Conservation (phyloP, 2,329 filamentous ascomycete genomes). For the Amauroascus verrucosus region DNA sequence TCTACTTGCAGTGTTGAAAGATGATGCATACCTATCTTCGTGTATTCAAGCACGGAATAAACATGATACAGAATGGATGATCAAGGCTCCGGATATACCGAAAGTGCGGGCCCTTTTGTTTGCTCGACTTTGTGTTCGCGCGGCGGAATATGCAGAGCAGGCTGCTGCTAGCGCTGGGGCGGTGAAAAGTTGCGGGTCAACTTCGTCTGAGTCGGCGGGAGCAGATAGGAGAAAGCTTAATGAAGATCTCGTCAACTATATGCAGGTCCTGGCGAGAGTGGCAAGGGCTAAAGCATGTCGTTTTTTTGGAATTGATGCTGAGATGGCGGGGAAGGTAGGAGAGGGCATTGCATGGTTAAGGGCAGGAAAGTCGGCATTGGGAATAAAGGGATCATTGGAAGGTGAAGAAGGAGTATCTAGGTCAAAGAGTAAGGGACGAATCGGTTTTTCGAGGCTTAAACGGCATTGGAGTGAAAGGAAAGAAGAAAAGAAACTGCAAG, state of each 20-base stretch:
- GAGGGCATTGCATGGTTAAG: slow-evolving; percentile 78
- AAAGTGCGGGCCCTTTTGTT: slow-evolving; percentile 84
- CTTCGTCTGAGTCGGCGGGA: not conserved
- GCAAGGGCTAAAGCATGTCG: slow-evolving; percentile 76
- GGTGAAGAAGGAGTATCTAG: slow-evolving; percentile 36
- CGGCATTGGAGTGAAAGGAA: slow-evolving; percentile 65
- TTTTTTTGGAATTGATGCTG: slow-evolving; percentile 83
- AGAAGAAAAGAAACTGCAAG: slow-evolving; percentile 70
- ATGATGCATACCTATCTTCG: slow-evolving; percentile 80
- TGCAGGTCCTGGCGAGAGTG: slow-evolving; percentile 62
- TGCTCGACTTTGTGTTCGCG: slow-evolving; percentile 75
- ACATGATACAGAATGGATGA: slow-evolving; percentile 92
- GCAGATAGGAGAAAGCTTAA: slow-evolving; percentile 46
- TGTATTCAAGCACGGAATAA: slow-evolving; percentile 74
- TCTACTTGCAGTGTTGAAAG: slow-evolving; percentile 78
- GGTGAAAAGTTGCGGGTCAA: slow-evolving; percentile 19
- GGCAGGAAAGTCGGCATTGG: slow-evolving; percentile 65
- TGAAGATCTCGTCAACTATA: slow-evolving; percentile 59
- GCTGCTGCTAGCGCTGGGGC: slow-evolving; percentile 46
- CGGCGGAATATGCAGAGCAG: slow-evolving; percentile 74
- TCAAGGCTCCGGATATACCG: slow-evolving; percentile 73
- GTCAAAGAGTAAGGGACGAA: slow-evolving; percentile 21
- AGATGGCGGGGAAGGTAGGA: slow-evolving; percentile 69
- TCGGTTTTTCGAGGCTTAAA: slow-evolving; percentile 47
- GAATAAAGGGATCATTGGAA: slow-evolving; percentile 39